Evolutionary conservation across 352 stramenopile species (phyloP).

Genomic region (Thraustotheca clavata): DNA sequence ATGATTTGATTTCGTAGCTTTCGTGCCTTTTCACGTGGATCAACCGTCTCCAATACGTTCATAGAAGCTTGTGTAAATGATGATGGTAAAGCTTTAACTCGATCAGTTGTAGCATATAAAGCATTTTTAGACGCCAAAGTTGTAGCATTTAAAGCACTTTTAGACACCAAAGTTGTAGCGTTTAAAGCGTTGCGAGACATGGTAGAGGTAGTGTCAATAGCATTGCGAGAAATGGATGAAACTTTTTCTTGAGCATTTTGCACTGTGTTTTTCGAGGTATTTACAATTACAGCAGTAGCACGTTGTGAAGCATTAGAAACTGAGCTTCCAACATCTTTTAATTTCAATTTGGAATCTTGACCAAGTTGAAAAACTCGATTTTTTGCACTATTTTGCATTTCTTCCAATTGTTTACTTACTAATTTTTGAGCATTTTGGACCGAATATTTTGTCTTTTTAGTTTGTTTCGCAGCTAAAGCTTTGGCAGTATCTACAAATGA

Average conservation of each 20-base stretch:
- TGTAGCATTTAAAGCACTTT: background rate
- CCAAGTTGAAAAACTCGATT: too few species aligned
- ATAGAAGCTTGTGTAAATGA: background rate
- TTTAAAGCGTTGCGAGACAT: background rate
- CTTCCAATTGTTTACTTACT: too few species aligned
- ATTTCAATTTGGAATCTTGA: background rate
- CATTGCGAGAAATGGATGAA: too few species aligned
- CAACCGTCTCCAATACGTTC: slow-evolving; percentile 36
- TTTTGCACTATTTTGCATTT: too few species aligned
- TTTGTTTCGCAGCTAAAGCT: too few species aligned
- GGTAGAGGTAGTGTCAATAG: too few species aligned
- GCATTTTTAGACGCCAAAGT: background rate
- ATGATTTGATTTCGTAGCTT: slow-evolving; percentile 50
- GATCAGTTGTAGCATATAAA: background rate
- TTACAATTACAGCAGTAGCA: background rate
- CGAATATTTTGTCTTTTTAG: too few species aligned
- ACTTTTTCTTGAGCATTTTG: background rate
- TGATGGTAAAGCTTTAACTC: background rate
- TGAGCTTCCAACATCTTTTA: background rate
- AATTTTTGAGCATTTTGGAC: too few species aligned
- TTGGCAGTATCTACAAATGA: too few species aligned
- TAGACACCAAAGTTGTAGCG: background rate
- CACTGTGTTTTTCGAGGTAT: background rate
- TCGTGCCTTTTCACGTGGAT: slow-evolving; percentile 35
- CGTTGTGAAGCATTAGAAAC: background rate